Conservation (phyloP, 257 asterid species). For the Forsythia suspensa region DNA sequence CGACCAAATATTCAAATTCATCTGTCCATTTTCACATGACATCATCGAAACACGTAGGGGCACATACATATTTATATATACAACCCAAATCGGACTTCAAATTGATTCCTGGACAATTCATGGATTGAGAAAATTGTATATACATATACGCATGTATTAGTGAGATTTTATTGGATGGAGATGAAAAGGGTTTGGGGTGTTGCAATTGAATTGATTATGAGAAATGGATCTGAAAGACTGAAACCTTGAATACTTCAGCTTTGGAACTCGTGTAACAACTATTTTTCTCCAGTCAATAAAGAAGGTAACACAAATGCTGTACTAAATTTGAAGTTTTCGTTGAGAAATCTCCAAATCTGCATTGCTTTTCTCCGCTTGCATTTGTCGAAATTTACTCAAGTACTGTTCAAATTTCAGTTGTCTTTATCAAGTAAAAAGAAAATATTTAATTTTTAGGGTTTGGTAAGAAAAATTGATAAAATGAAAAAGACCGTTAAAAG, state of each 20-base stretch:
- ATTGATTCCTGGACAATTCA: too few relatives aligned
- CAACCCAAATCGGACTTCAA: too few relatives aligned
- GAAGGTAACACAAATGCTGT: conserved; percentile 44
- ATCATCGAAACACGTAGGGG: too few relatives aligned
- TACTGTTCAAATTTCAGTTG: background rate
- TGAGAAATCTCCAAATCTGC: conserved; percentile 34
- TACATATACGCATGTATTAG: too few relatives aligned
- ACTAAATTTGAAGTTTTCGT: conserved; percentile 28
- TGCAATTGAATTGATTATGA: conserved; percentile 29
- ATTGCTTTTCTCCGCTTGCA: conserved; percentile 20
- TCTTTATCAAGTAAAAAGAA: background rate
- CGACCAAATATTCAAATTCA: too few relatives aligned
- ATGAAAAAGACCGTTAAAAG: background rate
- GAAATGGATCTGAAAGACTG: conserved; percentile 40
- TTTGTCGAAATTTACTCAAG: conserved; percentile 5
- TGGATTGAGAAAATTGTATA: too few relatives aligned
- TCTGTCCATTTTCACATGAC: too few relatives aligned
- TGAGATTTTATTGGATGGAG: too few relatives aligned
- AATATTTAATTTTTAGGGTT: conserved; percentile 13
- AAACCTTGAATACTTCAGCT: conserved; percentile 41
- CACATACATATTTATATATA: too few relatives aligned
- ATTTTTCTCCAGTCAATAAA: conserved; percentile 31
- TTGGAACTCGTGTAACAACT: conserved; percentile 5
- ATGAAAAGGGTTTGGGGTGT: background rate
- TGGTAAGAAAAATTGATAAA: background rate